Base-by-base conservation (phyloP, 2,329 filamentous ascomycete genomes). In the Proliferodiscus dingleyae region DNA sequence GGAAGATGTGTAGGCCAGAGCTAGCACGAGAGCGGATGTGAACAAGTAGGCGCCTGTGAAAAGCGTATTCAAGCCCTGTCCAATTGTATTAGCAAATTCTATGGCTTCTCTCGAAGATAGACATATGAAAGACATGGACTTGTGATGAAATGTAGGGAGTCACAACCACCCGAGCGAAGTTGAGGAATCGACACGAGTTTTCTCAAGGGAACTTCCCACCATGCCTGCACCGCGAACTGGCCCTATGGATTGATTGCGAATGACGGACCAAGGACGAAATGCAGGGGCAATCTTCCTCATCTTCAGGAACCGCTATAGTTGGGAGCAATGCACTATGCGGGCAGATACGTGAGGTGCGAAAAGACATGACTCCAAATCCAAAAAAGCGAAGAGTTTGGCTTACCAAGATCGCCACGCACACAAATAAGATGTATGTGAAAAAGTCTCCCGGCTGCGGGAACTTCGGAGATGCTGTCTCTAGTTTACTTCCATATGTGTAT, bases 1-100 rank as follows among this genome's bases (percentile, higher is more conserved):
- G 1, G 83, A 82, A 54, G 81, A 87, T 5, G 89, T 95, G 64
- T 96, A 96, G 56, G 73, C 74, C 61, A 95, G 77, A 32, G 89
- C 88, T 49, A 95, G 72, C 42, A 86, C 82, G 43, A 98, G 74
- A 10, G 85, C 85, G 58, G 69, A 65, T 15, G 76, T 68, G 56
- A 84, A 81, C 38, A 74, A 68, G 46, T 66, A 64, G 36, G 70
- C 68, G 41, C 72, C 70, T 15, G 57, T 58, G 22, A 83, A 68
- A 43, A 79, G 60, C 48, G 71, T 57, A 50, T 77, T 77, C 42
- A 79, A 60, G 42, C 68, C 62, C 78, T 82, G 61, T 47, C 47
- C 18, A 42, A 44, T 46, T 51, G n/a, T n/a, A 58, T 60, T 53
- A 57, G 56, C 13, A 10, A 15, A 34, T 13, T 15, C 19, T 13